Base-by-base conservation (phyloP, 2,329 filamentous ascomycete species). In the Lithohypha guttulata region DNA sequence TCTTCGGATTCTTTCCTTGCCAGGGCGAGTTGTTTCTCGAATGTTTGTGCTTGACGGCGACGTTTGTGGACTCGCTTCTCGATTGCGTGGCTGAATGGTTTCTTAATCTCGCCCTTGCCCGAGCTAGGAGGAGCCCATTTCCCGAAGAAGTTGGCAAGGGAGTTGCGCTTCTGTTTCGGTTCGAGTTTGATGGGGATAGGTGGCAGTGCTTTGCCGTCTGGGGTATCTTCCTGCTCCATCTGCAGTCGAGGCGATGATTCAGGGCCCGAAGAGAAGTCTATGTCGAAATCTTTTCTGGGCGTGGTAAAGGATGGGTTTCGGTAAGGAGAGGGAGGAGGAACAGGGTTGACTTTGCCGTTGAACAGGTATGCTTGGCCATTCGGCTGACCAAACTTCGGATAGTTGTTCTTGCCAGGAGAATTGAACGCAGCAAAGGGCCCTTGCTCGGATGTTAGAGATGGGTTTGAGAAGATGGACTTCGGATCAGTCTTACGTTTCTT, bases 81-180 rank as follows among this genome's bases (percentile, higher is more conserved):
- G 14, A 68, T 54, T 2, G 62, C 61, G 45, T 69, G 66, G 7
- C 61, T 62, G 39, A 64, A 63, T 3, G 56, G 59, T 42, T 66
- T 59, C 25, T 71, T 65, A 35, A 84, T 73, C 50, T 83, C 79
- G 30, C 79, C 81, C 48, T 74, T 71, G 1, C 81, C 81, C 0
- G 81, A 61, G 35, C 62, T 65, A 1, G 62, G 59, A 1, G 62
- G 59, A n/a, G 59, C 59, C 38, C 63, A 65, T 31, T 58, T 59
- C 18, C 60, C 60, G 33, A 62, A 65, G 37, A 65, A 54, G 32
- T 57, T 58, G 40, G 60, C 63, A 6, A 62, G 46, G 11, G 59
- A 63, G 42, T 59, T 64, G 17, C 59, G 54, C 43, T 61, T 60
- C 18, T 53, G 54, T 45, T 49, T 43, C 30, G 40, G 19, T 35